Base-by-base conservation (phyloP, 2,329 filamentous ascomycete genomes). In the Clathrospora elynae region DNA sequence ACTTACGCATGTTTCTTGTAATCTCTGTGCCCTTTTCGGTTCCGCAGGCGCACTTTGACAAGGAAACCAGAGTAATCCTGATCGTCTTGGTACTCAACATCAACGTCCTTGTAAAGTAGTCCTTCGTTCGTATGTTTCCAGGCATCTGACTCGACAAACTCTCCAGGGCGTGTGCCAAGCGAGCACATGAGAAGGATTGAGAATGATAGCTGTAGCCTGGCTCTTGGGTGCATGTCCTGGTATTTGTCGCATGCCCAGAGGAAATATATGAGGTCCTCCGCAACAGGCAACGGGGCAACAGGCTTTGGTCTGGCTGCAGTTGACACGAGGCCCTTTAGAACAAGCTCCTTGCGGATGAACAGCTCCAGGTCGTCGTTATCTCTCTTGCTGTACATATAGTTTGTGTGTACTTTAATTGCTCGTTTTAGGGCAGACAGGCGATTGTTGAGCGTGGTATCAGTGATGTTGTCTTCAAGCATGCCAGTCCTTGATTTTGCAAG, bases 201-300 rank as follows among this genome's bases (percentile, higher is more conserved):
- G 34, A 49, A 53, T 5, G 35, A 32, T 7, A 53, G n/a, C 17
- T 49, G 38, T 9, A 46, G 23, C 6, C 35, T 17, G 30, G 33
- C 12, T 5, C 46, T 38, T 14, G 20, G 40, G 17, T 53, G 42
- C n/a, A 33, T 0, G 10, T 13, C 22, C 9, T 32, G 29, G 20
- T 53, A 49, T 12, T 49, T 42, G 19, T 53, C 42, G 12, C 46
- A 44, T 3, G 23, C 8, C 39, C 30, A 53, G 2, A 50, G 14
- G 12, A 46, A 53, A 2, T 12, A 6, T 2, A 53, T 40, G 2
- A 47, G 6, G 19, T 53, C 49, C 20, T 37, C 14, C 13, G 44
- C 34, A 2, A 52, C 38, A 0, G 2, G n/a, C 8, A 46, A 10
- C 4, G 45, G 39, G 5, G 42, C 45, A 5, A 49, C 34, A 16